A percentile compares a stretch with the other conserved stretches of the same genome.
These are phyloP conservation scores for Podaxis mareebaensis DNA, from an alignment of 768 basidiomycete species.

Conservation along the genomic window DNA sequence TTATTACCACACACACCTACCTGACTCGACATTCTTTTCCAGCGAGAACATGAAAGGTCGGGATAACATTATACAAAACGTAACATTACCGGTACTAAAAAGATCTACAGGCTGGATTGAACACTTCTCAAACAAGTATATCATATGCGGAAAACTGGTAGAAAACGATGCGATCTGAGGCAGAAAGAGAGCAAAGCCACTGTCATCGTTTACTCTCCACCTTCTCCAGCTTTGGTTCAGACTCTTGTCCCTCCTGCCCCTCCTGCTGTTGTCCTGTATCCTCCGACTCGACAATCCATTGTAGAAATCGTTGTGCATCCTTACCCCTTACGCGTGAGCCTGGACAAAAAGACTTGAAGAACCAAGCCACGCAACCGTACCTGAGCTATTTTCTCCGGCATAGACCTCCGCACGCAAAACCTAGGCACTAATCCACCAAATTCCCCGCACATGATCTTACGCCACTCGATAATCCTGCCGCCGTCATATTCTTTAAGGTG, in stretches of 20 bases:
- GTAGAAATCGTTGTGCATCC: slow-evolving; percentile 16
- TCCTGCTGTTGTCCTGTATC: background rate
- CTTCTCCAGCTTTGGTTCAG: slow-evolving; percentile 14
- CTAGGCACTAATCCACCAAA: slow-evolving; percentile 56
- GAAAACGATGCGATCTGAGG: slow-evolving; percentile 64
- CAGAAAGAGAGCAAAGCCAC: background rate
- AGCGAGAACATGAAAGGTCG: slow-evolving; percentile 94
- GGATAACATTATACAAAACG: slow-evolving; percentile 16
- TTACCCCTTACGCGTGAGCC: background rate
- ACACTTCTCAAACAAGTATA: slow-evolving; percentile 92
- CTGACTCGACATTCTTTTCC: slow-evolving; percentile 16
- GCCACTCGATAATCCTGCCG: slow-evolving; percentile 55
- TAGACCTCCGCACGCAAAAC: slow-evolving; percentile 46
- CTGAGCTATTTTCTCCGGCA: slow-evolving; percentile 50
- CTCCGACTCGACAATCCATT: slow-evolving; percentile 7
- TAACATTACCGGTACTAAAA: slow-evolving; percentile 11
- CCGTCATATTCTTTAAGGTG: slow-evolving; percentile 50
- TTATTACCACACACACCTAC: background rate
- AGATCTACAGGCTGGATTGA: slow-evolving; percentile 78
- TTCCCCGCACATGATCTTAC: slow-evolving; percentile 58
- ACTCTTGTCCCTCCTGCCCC: slow-evolving; percentile 16
- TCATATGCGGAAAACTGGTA: slow-evolving; percentile 84
- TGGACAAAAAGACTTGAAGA: background rate
- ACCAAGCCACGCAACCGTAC: slow-evolving; percentile 31
- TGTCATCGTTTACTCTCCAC: slow-evolving; percentile 6